Base-by-base conservation (phyloP, 192 early-diverging fungal species). In the Martensiomyces pterosporus region DNA sequence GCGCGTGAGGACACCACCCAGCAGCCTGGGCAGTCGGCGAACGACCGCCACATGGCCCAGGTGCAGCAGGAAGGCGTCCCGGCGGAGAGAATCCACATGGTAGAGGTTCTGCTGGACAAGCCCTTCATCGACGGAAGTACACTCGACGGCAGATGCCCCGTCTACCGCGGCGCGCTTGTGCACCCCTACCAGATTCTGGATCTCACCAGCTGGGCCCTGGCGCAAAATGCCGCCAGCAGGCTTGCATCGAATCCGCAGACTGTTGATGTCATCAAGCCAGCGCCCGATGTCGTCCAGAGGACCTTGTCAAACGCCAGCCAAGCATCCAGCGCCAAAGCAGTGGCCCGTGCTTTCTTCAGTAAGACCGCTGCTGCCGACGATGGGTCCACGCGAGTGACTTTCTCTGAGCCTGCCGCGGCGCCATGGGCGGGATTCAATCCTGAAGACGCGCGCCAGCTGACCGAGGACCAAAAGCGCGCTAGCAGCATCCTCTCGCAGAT, bases 51-150 rank as follows among this genome's bases (percentile, higher is more conserved):
- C 18, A 63, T 76, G 19, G 64, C 91, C 8, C 87, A 86, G 34
- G 79, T 93, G 25, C 54, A 40, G n/a, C 64, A 75, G 39, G 72
- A 68, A 38, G 72, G 65, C 13, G 39, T 64, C 0, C 51, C 64
- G 0, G 59, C 64, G n/a, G 61, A 60, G 35, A 77, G 82, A 24
- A 85, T 86, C 21, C 64, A 80, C 15, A 68, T 78, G 38, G 60
- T 97, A 4, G 94, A 98, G 53, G 79, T 99, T 13, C 60, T 99
- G 0, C 90, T 97, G 55, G 96, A 99, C 67, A 55, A 66, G 46
- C 52, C 80, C 4, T 89, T 96, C 52, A 81, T 93, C 68, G 84
- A 82, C 44, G 91, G 88, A 2, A 79, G 72, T 15, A 83, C 75
- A 25, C 69, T 98, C n/a, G 84, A 83, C 33, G 87, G 85, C 32